Evolutionary conservation across 1,139 yeast species (phyloP), one percentile per base, ranked within the genome.

Genomic region (Hanseniaspora uvarum): DNA sequence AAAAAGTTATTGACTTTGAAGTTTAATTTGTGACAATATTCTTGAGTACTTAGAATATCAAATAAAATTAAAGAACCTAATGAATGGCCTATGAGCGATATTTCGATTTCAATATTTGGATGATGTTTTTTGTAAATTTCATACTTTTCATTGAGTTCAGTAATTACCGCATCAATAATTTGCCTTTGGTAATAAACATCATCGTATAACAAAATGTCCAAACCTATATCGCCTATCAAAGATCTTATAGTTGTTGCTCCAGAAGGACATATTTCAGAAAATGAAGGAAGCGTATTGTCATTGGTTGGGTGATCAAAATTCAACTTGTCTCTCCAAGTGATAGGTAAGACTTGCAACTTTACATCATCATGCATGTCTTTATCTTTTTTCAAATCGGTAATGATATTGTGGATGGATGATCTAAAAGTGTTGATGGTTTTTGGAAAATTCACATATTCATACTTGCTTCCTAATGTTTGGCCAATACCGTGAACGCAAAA

Each of bases 401-500:
- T 83, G 1, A 82, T 78, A 6, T 70, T 68, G 58, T 79, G 80
- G 73, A 86, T 73, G 48, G 82, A 78, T 53, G 77, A 75, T 54
- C 96, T 72, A 58, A 88, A 67, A 30, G 78, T 74, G 62, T 85
- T 86, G 54, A 88, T 79, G 28, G 92, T 87, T 65, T 88, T 95
- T 4, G 92, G 81, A 68, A 92, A 92, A 63, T 87, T 87, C 48
- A 88, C 81, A 37, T 86, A 80, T 58, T 88, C 88, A 60, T 84
- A 83, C 60, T 80, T 80, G 54, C 80, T 78, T 3, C 95, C 94
- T 56, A 92, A 72, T 41, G 83, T 80, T 66, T 92, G 98, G 1
- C 97, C 97, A 58, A 92, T 86, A 0, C 98, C 97, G 67, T 92
- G 98, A 46, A 89, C 77, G 59, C 95, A 92, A 18, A 92, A 71